Percentiles rank a stretch among this genome's conserved stretches.
Conservation (phyloP, 1,139 yeast species). For the Suzukiozyma palmioleophila region DNA sequence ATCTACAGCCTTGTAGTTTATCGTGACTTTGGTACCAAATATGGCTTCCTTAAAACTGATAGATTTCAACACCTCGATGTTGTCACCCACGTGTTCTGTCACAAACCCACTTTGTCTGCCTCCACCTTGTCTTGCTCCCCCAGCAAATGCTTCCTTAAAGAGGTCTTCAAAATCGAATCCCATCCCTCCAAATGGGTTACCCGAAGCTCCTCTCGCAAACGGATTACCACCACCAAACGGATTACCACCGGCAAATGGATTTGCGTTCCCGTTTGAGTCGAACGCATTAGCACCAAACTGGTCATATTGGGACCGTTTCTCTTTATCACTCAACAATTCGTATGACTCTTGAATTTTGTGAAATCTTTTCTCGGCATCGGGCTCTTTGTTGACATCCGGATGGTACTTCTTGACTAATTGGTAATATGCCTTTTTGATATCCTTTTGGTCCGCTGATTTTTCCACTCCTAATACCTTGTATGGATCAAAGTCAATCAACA, state of each 20-base stretch:
- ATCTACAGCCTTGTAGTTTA: conserved; percentile 72
- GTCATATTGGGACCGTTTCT: conserved; percentile 85
- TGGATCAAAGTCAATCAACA: conserved; percentile 58
- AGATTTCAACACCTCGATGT: conserved; percentile 73
- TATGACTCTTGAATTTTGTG: conserved; percentile 94
- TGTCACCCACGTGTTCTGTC: conserved; percentile 84
- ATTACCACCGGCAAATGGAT: conserved; percentile 47
- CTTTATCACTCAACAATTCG: conserved; percentile 83
- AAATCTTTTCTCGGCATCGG: conserved; percentile 81
- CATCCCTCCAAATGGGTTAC: conserved; percentile 43
- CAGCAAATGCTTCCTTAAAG: conserved; percentile 70
- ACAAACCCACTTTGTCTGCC: conserved; percentile 44
- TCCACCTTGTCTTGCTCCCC: conserved; percentile 37
- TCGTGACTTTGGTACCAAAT: conserved; percentile 65
- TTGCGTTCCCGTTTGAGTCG: conserved; percentile 59
- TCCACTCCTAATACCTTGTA: conserved; percentile 78
- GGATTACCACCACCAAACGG: conserved; percentile 43
- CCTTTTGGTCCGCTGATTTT: conserved; percentile 66
- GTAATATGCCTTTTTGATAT: conserved; percentile 91
- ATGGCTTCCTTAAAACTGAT: conserved; percentile 84
- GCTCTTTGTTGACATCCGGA: conserved; percentile 93
- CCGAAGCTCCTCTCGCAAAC: conserved; percentile 27
- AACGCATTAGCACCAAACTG: conserved; percentile 89
- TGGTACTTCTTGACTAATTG: conserved; percentile 90
- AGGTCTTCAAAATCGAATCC: conserved; percentile 81